Conservation (phyloP, 176 grass and related monocot species). For the Tillandsia leiboldiana region DNA sequence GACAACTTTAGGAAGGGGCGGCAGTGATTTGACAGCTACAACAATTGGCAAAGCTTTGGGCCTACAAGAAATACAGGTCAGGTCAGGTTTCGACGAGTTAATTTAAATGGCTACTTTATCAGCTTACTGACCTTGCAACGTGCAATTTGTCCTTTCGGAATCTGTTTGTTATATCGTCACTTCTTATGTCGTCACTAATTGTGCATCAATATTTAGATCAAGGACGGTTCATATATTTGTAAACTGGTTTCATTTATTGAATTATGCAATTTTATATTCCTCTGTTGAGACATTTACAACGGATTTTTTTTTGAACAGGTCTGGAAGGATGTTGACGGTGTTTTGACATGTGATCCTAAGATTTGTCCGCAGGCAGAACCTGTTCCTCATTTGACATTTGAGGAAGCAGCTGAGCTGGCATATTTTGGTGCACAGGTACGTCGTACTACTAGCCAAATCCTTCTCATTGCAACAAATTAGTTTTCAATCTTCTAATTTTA, state of each 20-base stretch:
- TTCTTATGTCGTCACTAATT: background rate
- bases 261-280: background rate
- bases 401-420: slow-evolving; percentile 91
- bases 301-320: slow-evolving; percentile 34
- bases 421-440: slow-evolving; percentile 95
- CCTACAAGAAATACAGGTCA: slow-evolving; percentile 86
- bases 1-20: slow-evolving; percentile 91
- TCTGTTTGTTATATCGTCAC: background rate
- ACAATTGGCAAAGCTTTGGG: slow-evolving; percentile 96
- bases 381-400: slow-evolving; percentile 81
- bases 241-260: background rate
- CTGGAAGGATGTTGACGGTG: slow-evolving; percentile 96
- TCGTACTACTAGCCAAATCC: background rate
- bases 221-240: background rate
- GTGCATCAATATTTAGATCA: background rate
- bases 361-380: slow-evolving; percentile 70
- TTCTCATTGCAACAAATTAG: background rate
- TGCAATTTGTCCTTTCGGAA: background rate
- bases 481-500: background rate
- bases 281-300: background rate
- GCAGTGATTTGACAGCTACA: slow-evolving; percentile 91
- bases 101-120: background rate
- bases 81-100: slow-evolving; percentile 3
- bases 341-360: slow-evolving; percentile 94
- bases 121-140: background rate